Conservation (phyloP, 1,139 yeast genomes). For the Kodamaea derodonti region DNA sequence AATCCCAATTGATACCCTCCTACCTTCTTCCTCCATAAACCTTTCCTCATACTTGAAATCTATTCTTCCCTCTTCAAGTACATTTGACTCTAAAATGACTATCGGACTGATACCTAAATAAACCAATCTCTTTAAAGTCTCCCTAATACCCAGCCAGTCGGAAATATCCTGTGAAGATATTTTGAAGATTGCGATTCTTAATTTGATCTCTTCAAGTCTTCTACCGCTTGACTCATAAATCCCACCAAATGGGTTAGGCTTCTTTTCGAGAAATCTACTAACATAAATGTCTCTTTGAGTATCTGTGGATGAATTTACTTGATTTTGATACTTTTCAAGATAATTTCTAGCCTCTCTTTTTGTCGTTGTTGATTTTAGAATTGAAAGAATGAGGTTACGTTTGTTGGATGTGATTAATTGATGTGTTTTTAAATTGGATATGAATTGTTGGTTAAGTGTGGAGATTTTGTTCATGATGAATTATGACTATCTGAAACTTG, state of each 20-base stretch:
- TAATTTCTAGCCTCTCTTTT: conserved; percentile 71
- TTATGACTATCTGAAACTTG: too few species aligned
- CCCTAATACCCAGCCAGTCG: conserved; percentile 43
- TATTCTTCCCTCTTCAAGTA: conserved; percentile 5
- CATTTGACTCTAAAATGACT: conserved; percentile 29
- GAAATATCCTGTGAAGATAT: conserved; percentile 37
- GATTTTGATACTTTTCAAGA: conserved; percentile 53
- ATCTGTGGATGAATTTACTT: conserved; percentile 24
- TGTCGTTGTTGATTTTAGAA: conserved; percentile 70
- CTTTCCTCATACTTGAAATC: conserved; percentile 31
- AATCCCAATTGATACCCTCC: conserved; percentile 18
- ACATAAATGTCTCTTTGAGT: conserved; percentile 37
- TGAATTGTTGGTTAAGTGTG: conserved; percentile 30
- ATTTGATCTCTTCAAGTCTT: conserved; percentile 34
- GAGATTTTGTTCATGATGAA: conserved; percentile 36
- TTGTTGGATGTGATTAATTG: conserved; percentile 34
- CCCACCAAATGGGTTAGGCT: conserved; percentile 29
- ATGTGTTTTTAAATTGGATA: conserved; percentile 38
- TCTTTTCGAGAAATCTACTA: conserved; percentile 35
- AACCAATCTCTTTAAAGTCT: conserved; percentile 45
- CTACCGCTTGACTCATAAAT: conserved; percentile 33
- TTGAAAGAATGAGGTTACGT: conserved; percentile 59
- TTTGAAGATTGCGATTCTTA: conserved; percentile 51
- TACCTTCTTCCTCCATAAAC: conserved; percentile 33
- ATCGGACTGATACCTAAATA: conserved; percentile 45